These are phyloP conservation scores for Crithidia bombi DNA, from an alignment of 208 protist genomes.

Conservation along the genomic window DNA sequence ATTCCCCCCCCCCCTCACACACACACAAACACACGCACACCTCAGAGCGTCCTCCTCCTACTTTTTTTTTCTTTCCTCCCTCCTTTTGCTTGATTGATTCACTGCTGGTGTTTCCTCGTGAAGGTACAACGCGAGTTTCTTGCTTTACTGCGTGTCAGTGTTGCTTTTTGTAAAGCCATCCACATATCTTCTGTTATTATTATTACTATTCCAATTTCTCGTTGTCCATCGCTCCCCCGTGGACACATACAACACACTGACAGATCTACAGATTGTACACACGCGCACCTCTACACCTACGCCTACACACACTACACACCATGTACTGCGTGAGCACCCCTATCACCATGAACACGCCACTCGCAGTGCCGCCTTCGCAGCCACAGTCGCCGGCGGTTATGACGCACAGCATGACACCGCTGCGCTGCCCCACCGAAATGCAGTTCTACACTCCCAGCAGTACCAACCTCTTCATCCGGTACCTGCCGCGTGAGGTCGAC, in stretches of 20 bases:
- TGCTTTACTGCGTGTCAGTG: not conserved
- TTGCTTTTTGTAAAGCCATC: too few species aligned
- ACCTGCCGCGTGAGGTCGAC: slow-evolving; percentile 43
- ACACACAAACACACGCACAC: too few species aligned
- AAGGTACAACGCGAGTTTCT: not conserved
- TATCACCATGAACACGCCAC: not conserved
- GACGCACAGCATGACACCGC: slow-evolving; percentile 9
- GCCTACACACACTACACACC: slow-evolving; percentile 4
- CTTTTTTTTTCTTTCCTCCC: slow-evolving; percentile 8
- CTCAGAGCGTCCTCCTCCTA: not conserved
- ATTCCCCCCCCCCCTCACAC: too few species aligned
- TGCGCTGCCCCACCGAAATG: slow-evolving; percentile 22
- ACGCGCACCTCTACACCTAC: too few species aligned
- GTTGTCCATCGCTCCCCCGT: too few species aligned
- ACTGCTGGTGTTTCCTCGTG: too few species aligned
- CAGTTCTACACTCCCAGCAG: slow-evolving; percentile 42
- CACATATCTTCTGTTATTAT: too few species aligned
- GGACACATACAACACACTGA: too few species aligned
- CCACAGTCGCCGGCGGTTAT: slow-evolving; percentile 1
- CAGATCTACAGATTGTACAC: too few species aligned
- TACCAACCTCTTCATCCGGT: slow-evolving; percentile 60
- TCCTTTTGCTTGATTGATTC: not conserved
- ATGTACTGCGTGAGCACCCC: slow-evolving; percentile 19
- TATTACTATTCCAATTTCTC: too few species aligned
- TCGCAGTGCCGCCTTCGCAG: not conserved